Evolutionary conservation across 2,329 filamentous ascomycete species (phyloP).

Genomic region (Aurifilum marmelostoma): DNA sequence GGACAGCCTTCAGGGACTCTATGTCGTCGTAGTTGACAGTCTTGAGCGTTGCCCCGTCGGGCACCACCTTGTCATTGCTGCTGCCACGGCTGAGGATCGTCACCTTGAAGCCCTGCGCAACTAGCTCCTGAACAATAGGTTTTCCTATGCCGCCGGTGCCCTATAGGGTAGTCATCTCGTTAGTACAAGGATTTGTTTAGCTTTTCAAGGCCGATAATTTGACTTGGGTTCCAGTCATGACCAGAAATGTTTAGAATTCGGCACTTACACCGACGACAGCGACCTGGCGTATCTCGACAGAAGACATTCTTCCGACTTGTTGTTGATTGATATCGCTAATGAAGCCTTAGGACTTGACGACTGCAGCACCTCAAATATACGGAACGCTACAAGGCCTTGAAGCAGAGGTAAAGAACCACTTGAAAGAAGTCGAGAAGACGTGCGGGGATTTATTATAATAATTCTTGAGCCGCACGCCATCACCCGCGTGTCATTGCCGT

Average conservation of each 20-base stretch:
- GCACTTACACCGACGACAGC: constrained; percentile 42
- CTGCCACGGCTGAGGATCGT: constrained; percentile 53
- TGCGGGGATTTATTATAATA: not conserved
- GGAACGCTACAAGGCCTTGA: not conserved
- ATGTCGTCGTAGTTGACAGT: constrained; percentile 50
- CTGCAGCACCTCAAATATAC: not conserved
- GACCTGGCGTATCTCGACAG: constrained; percentile 37
- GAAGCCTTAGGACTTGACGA: too few relatives aligned
- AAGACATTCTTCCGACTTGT: constrained; percentile 18
- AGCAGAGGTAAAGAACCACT: not conserved
- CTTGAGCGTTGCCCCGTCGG: constrained; percentile 46
- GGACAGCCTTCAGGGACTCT: constrained; percentile 48
- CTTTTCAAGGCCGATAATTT: too few relatives aligned
- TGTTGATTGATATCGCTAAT: too few relatives aligned
- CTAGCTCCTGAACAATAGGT: constrained; percentile 37
- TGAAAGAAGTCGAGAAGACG: not conserved
- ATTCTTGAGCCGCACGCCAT: not conserved
- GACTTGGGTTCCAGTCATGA: too few relatives aligned
- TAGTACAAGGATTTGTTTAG: too few relatives aligned
- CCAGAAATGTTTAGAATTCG: too few relatives aligned
- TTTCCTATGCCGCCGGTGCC: constrained; percentile 40
- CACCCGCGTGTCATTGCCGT: not conserved
- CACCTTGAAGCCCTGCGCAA: constrained; percentile 48
- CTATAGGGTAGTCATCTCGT: constrained; percentile 32
- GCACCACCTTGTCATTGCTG: constrained; percentile 42